A percentile compares a stretch with the other conserved stretches of the same genome.
Conservation (phyloP, 2,329 filamentous ascomycete species). For the Ceratocystis alfenasii region DNA sequence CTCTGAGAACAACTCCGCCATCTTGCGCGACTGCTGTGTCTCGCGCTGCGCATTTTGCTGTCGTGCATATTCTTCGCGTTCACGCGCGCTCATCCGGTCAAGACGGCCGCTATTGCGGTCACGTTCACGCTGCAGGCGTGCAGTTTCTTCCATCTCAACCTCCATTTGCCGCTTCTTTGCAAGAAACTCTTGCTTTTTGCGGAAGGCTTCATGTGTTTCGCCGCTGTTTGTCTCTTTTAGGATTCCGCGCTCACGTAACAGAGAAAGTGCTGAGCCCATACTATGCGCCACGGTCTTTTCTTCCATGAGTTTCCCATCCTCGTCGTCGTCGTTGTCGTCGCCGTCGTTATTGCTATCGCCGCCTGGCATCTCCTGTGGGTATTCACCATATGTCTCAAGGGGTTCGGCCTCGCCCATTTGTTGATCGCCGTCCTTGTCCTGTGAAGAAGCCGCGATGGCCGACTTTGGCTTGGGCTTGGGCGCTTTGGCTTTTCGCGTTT, state of each 20-base stretch:
- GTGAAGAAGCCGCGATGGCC: constrained; percentile 33
- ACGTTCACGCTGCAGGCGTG: constrained; percentile 72
- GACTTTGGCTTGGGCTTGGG: constrained; percentile 29
- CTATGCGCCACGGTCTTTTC: constrained; percentile 70
- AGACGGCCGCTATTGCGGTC: constrained; percentile 72
- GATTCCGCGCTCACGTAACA: constrained; percentile 76
- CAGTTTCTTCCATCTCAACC: constrained; percentile 65
- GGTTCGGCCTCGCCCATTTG: constrained; percentile 26
- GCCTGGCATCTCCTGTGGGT: constrained; percentile 29
- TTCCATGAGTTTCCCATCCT: constrained; percentile 49
- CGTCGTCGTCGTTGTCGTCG: constrained; percentile 36
- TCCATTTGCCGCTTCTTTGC: constrained; percentile 61
- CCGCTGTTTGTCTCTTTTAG: constrained; percentile 52
- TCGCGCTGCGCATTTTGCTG: constrained; percentile 83
- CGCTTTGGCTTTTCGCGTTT: constrained; percentile 42
- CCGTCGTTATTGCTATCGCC: constrained; percentile 37
- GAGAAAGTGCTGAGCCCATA: constrained; percentile 66
- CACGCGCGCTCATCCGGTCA: constrained; percentile 79
- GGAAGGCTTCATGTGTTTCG: constrained; percentile 53
- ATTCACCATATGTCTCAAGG: constrained; percentile 22
- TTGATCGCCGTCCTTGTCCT: constrained; percentile 31
- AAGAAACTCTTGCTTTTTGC: constrained; percentile 66
- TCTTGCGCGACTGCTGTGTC: constrained; percentile 64
- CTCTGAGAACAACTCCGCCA: constrained; percentile 75
- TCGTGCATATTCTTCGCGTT: constrained; percentile 79